Conservation (phyloP, 2,329 filamentous ascomycete species). For the Pseudodiploospora longispora region DNA sequence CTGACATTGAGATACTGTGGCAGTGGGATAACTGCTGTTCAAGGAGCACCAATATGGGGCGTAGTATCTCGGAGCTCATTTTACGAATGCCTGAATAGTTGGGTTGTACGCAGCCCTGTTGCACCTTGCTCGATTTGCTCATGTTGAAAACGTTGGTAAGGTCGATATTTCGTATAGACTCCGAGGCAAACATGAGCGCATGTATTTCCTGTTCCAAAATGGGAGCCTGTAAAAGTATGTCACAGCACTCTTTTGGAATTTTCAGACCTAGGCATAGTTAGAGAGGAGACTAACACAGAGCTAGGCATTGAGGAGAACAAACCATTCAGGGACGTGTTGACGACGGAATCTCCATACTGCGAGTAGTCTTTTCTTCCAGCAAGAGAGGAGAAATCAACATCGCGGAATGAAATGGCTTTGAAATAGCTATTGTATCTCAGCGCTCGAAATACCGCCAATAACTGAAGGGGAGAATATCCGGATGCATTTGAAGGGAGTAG, state of each 20-base stretch:
- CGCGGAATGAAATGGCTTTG: conserved; percentile 46
- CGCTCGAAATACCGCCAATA: conserved; percentile 49
- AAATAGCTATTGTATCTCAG: conserved; percentile 53
- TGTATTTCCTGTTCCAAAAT: conserved; percentile 50
- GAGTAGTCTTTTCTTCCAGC: conserved; percentile 34
- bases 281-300: neutral
- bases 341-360: conserved; percentile 37
- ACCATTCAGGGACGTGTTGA: conserved; percentile 46
- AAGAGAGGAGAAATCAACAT: conserved; percentile 39
- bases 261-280: conserved; percentile 29
- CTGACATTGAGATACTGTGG: conserved; percentile 42
- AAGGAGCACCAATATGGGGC: conserved; percentile 42
- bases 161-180: conserved; percentile 47
- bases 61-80: conserved; percentile 33
- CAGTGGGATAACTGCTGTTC: conserved; percentile 39
- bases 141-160: conserved; percentile 35
- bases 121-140: conserved; percentile 13
- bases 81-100: conserved; percentile 15
- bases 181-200: conserved; percentile 46
- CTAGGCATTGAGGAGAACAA: conserved; percentile 10
- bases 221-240: conserved; percentile 39
- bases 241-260: conserved; percentile 39
- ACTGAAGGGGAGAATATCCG: conserved; percentile 40
- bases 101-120: conserved; percentile 15
- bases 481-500: conserved; percentile 34